Evolutionary conservation across 2,329 filamentous ascomycete genomes (phyloP).

Genomic region (Fusarium bactridioides): DNA sequence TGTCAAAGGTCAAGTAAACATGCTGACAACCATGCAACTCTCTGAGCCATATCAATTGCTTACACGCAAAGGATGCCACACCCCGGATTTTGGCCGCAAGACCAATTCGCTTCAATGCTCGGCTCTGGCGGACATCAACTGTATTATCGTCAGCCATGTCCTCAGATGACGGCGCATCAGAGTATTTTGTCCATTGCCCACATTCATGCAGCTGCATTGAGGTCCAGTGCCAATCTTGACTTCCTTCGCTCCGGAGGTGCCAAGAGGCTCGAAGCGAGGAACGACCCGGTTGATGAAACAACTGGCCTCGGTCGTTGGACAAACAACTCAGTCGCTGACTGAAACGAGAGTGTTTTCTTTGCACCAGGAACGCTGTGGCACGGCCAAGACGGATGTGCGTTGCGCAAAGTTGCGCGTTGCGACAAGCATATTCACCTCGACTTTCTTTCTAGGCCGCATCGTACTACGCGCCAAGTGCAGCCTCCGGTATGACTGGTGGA

Average conservation of each 20-base stretch:
- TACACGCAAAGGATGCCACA: conserved; percentile 20
- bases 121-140: neutral
- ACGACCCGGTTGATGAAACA: conserved; percentile 31
- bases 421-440: neutral
- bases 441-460: neutral
- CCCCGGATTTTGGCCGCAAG: conserved; percentile 36
- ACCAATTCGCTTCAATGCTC: conserved; percentile 4
- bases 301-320: conserved; percentile 17
- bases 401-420: conserved; percentile 2
- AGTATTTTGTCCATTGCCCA: neutral
- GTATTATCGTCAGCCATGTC: neutral
- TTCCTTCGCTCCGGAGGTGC: conserved; percentile 34
- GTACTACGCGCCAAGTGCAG: conserved; percentile 4
- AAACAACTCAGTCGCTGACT: conserved; percentile 10
- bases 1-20: neutral
- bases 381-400: neutral
- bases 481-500: conserved; percentile 12
- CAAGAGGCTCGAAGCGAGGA: conserved; percentile 34
- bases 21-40: neutral
- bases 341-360: conserved; percentile 2
- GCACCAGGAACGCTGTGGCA: neutral
- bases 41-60: conserved; percentile 4
- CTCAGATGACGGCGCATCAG: neutral
- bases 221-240: conserved; percentile 8
- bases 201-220: neutral